Base-by-base conservation (phyloP, 495 filamentous ascomycete genomes). In the Aspergillus diversus region DNA sequence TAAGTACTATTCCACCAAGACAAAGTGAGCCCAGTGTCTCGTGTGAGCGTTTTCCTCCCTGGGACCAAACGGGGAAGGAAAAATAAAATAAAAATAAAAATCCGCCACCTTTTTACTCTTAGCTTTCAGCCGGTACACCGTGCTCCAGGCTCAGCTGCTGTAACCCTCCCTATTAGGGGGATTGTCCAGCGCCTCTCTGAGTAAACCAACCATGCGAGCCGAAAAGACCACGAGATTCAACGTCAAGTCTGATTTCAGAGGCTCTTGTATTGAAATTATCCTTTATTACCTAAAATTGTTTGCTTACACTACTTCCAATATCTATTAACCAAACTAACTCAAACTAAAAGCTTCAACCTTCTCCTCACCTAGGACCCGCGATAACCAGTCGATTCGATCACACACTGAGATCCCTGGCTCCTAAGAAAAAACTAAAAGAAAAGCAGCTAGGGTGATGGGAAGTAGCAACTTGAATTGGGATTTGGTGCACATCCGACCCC, bases 21-120 rank as follows among this genome's bases (percentile, higher is more conserved):
- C 15, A 21, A 16, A 27, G 21, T 13, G 4, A 49, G 16, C 21
- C n/a, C 0, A 21, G 47, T 16, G 7, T 49, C 47, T 49, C 47
- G 47, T 49, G 47, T 49, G 47, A 49, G 47, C 8, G 21, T 49
- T 49, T 49, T 49, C 47, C 47, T 49, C 47, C 47, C 47, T 49
- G n/a, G 47, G 47, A 9, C 21, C 21, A 16, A 43, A 43, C 39
- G 39, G 8, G 39, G 8, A 15, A 43, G 39, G 15, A 15, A 43
- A 43, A 43, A 43, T 9, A 9, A 43, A 43, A 43, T 9, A 15
- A 43, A 43, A 43, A 43, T 43, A 43, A 43, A 43, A 43, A 27
- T 27, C 21, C 21, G 21, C 21, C 21, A 27, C 21, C 21, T 27
- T 27, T 27, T 27, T 27, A 27, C 21, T 27, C 21, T 27, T 27